Evolutionary conservation across 1,139 yeast genomes (phyloP).

Genomic region (Insectozyma bohioensis): DNA sequence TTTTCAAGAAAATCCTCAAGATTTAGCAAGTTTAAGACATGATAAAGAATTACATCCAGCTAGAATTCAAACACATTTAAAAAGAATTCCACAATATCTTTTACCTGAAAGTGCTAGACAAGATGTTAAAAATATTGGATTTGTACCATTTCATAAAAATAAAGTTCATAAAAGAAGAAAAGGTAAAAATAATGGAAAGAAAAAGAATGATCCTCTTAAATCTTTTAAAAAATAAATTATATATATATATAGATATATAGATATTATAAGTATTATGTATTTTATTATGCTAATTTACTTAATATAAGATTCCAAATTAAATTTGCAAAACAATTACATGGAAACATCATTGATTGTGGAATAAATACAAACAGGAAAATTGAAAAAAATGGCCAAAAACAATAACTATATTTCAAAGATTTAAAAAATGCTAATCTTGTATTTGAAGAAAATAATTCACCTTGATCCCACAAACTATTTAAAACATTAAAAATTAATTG

Average conservation of each 20-base stretch:
- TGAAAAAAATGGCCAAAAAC: constrained; percentile 62
- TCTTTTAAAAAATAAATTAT: constrained; percentile 26
- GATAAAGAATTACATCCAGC: constrained; percentile 86
- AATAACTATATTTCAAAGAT: constrained; percentile 52
- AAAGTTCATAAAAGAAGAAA: constrained; percentile 44
- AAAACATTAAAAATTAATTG: constrained; percentile 51
- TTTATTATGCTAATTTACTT: constrained; percentile 27
- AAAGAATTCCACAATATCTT: constrained; percentile 89
- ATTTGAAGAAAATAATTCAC: constrained; percentile 27
- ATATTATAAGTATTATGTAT: constrained; percentile 1
- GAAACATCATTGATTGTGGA: constrained; percentile 51
- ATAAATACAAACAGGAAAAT: constrained; percentile 48
- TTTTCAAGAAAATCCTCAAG: constrained; percentile 98
- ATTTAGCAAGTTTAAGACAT: constrained; percentile 82
- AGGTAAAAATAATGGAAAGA: constrained; percentile 31
- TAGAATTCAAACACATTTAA: constrained; percentile 80
- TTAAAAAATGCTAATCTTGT: constrained; percentile 39
- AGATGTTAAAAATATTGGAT: constrained; percentile 61
- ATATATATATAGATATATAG: constrained; percentile 1
- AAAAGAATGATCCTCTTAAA: constrained; percentile 72
- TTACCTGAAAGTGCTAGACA: constrained; percentile 77
- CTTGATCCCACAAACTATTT: constrained; percentile 57
- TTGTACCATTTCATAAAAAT: constrained; percentile 72
- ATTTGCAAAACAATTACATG: constrained; percentile 56
- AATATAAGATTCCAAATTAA: constrained; percentile 57